Evolutionary conservation across 192 early-diverging fungal genomes (phyloP).

Genomic region (Backusella circina): DNA sequence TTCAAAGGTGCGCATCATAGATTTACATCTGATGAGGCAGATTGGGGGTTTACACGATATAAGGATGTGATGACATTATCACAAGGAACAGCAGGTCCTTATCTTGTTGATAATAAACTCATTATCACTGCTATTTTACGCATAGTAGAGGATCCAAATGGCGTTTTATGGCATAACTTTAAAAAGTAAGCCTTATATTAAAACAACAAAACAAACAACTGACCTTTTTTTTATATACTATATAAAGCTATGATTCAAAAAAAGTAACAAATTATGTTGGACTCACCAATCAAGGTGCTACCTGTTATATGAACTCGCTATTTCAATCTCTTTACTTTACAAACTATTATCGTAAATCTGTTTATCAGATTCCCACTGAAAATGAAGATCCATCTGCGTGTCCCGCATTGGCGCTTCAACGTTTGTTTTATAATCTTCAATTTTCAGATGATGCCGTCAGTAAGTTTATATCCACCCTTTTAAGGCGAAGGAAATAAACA

Average conservation of each 20-base stretch:
- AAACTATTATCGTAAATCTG: conserved; percentile 89
- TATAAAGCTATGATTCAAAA: conserved; percentile 89
- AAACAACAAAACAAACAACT: not conserved
- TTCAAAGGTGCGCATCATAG: conserved; percentile 65
- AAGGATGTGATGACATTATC: conserved; percentile 50
- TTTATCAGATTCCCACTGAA: conserved; percentile 90
- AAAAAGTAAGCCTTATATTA: conserved; percentile 46
- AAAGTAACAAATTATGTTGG: conserved; percentile 88
- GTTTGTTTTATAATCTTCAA: conserved; percentile 92
- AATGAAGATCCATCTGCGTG: conserved; percentile 84
- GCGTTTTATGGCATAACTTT: conserved; percentile 95
- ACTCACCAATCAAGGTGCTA: conserved; percentile 95
- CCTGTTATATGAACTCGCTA: conserved; percentile 98
- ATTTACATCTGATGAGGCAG: conserved; percentile 73
- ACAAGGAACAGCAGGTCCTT: conserved; percentile 30
- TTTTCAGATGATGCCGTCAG: conserved; percentile 66
- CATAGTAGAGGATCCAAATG: conserved; percentile 81
- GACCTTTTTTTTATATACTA: not conserved
- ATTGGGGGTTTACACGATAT: conserved; percentile 94
- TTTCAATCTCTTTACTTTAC: conserved; percentile 96
- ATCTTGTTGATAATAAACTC: conserved; percentile 64
- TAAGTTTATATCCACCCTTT: no score
- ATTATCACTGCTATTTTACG: conserved; percentile 69
- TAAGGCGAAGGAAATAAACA: no score
- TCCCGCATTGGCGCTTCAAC: conserved; percentile 86